Conservation (phyloP, 768 basidiomycete species). For the Termitomyces sp. region DNA sequence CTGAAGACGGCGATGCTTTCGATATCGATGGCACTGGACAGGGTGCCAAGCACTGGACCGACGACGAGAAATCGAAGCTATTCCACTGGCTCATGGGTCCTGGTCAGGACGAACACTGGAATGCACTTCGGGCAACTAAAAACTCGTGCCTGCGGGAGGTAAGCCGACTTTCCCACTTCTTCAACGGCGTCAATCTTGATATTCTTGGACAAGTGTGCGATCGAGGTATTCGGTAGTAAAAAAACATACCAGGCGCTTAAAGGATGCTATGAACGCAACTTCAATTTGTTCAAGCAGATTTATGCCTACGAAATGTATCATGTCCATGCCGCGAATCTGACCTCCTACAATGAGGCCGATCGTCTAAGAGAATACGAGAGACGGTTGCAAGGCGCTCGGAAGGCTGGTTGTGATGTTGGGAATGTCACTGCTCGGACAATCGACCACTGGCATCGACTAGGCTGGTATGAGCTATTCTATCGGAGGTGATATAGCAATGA, state of each 20-base stretch:
- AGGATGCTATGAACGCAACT: conserved; percentile 82
- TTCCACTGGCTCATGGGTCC: conserved; percentile 76
- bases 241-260: conserved; percentile 83
- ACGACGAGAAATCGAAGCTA: conserved; percentile 73
- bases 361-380: conserved; percentile 68
- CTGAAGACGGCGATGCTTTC: conserved; percentile 34
- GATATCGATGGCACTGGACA: conserved; percentile 45
- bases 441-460: conserved; percentile 74
- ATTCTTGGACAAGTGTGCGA: conserved; percentile 48
- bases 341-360: conserved; percentile 50
- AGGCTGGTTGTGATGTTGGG: conserved; percentile 63
- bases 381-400: conserved; percentile 60
- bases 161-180: conserved; percentile 2
- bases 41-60: conserved; percentile 82
- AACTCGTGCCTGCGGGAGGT: conserved; percentile 82
- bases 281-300: conserved; percentile 81
- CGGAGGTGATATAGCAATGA: conserved; percentile 39
- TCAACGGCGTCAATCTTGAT: background rate
- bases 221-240: conserved; percentile 65
- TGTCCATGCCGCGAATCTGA: conserved; percentile 27
- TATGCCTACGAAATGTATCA: conserved; percentile 62
- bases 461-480: conserved; percentile 75
- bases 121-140: conserved; percentile 70
- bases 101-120: conserved; percentile 74
- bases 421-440: conserved; percentile 69